A percentile compares a stretch with the other conserved stretches of the same genome.
These are phyloP conservation scores for Pseudopyricularia javanii DNA, from an alignment of 2,329 filamentous ascomycete genomes.

Conservation along the genomic window DNA sequence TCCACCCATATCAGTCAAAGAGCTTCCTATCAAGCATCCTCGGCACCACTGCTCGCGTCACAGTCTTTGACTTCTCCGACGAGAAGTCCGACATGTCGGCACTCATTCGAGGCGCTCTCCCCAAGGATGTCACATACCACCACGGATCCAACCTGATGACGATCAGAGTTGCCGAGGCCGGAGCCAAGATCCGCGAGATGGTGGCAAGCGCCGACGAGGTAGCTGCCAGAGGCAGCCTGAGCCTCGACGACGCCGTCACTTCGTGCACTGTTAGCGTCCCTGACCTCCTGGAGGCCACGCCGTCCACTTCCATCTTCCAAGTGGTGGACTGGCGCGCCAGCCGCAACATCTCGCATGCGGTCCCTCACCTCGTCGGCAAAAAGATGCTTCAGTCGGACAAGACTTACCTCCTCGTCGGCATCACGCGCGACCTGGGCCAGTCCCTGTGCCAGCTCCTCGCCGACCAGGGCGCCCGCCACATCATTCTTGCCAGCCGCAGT, in stretches of 20 bases:
- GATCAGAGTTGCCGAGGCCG: neutral
- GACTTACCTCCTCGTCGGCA: conserved; percentile 26
- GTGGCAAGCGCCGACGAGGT: neutral
- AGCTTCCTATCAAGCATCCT: conserved; percentile 16
- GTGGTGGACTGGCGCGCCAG: conserved; percentile 26
- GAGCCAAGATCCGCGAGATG: neutral
- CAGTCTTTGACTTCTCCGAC: conserved; percentile 20
- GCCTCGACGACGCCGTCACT: conserved; percentile 9
- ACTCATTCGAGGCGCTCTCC: conserved; percentile 11
- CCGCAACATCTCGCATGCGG: conserved; percentile 12
- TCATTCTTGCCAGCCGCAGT: conserved; percentile 27
- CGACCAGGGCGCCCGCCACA: conserved; percentile 21
- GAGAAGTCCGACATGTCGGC: conserved; percentile 13
- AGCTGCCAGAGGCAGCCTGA: neutral
- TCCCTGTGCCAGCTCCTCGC: conserved; percentile 26
- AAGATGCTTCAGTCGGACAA: conserved; percentile 16
- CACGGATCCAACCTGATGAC: neutral
- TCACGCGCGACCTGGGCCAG: conserved; percentile 31
- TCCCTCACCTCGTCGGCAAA: conserved; percentile 9
- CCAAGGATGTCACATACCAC: conserved; percentile 8
- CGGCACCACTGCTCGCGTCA: conserved; percentile 9
- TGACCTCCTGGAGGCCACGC: conserved; percentile 7
- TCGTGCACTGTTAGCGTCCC: conserved; percentile 10
- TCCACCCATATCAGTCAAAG: conserved; percentile 15
- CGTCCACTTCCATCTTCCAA: conserved; percentile 10